Evolutionary conservation across 1,139 yeast genomes (phyloP).

Genomic region (Sugiyamaella grinbergsii): DNA sequence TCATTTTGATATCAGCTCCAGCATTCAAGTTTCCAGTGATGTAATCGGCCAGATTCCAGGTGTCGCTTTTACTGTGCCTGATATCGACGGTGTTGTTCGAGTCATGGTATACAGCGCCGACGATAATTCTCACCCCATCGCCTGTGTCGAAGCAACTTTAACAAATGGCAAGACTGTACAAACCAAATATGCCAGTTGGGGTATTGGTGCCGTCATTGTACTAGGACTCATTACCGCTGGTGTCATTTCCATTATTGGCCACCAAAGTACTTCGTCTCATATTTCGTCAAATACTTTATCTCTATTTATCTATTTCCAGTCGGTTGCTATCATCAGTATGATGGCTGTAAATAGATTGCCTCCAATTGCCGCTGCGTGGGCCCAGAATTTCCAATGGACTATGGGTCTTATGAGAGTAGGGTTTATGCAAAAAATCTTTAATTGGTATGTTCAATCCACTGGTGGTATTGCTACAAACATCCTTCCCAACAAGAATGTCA

Average conservation of each 20-base stretch:
- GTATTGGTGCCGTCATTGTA: conserved; percentile 89
- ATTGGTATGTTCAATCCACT: conserved; percentile 96
- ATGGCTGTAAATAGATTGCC: conserved; percentile 93
- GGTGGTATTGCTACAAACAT: conserved; percentile 86
- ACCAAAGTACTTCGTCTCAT: conserved; percentile 92
- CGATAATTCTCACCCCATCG: conserved; percentile 58
- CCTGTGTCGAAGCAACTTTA: conserved; percentile 90
- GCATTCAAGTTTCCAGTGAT: conserved; percentile 44
- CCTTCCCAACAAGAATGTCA: conserved; percentile 55
- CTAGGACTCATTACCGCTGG: conserved; percentile 87
- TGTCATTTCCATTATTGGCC: conserved; percentile 81
- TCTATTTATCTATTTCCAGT: conserved; percentile 89
- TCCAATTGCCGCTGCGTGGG: conserved; percentile 98
- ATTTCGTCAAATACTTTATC: conserved; percentile 95
- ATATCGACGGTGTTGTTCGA: conserved; percentile 86
- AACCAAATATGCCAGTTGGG: conserved; percentile 95
- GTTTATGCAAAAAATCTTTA: conserved; percentile 85
- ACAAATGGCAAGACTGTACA: conserved; percentile 93
- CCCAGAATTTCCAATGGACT: conserved; percentile 96
- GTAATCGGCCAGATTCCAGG: conserved; percentile 64
- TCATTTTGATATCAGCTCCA: conserved; percentile 71
- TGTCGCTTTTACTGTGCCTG: conserved; percentile 88
- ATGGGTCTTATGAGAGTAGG: conserved; percentile 79
- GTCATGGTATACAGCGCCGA: conserved; percentile 61
- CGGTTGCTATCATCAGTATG: conserved; percentile 90